A percentile compares a stretch with the other conserved stretches of the same genome.
Evolutionary conservation across 257 asterid species (phyloP).

Genomic region (Scutellaria galericulata): DNA sequence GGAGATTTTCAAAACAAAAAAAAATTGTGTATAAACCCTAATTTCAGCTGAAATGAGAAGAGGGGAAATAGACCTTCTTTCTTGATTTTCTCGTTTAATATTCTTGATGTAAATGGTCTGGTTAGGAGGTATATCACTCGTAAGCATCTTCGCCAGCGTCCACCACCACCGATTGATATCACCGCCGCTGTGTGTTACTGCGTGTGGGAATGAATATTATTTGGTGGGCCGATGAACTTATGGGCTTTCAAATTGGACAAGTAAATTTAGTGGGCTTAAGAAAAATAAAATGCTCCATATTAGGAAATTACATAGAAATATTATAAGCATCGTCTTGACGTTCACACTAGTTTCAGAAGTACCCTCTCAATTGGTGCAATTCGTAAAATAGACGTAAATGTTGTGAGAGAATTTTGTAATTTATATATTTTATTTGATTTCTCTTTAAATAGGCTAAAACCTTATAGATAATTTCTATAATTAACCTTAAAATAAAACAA

Average conservation of each 20-base stretch:
- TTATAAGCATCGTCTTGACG: too few relatives aligned
- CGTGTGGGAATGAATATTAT: background rate
- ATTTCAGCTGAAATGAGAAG: background rate
- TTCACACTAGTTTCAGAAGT: too few relatives aligned
- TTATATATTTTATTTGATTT: too few relatives aligned
- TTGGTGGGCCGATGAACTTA: conserved; percentile 24
- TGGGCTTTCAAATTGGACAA: conserved; percentile 10
- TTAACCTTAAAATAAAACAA: too few relatives aligned
- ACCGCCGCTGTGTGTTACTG: conserved; percentile 28
- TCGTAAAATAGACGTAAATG: too few relatives aligned
- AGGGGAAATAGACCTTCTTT: conserved; percentile 71
- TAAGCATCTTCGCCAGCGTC: conserved; percentile 65
- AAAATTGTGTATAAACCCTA: conserved; percentile 29
- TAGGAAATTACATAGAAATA: too few relatives aligned
- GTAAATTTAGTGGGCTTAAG: background rate
- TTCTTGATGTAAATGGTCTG: conserved; percentile 91
- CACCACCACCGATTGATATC: conserved; percentile 28
- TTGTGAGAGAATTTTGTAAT: too few relatives aligned
- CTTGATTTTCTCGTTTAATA: conserved; percentile 89
- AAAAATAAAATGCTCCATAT: background rate
- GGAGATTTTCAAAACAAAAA: background rate
- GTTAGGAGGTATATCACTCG: conserved; percentile 90
- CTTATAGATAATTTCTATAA: too few relatives aligned
- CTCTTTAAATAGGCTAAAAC: too few relatives aligned
- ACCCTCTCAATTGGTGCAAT: too few relatives aligned